Base-by-base conservation (phyloP, 176 grass and related monocot genomes). In the Puccinellia tenuiflora region DNA sequence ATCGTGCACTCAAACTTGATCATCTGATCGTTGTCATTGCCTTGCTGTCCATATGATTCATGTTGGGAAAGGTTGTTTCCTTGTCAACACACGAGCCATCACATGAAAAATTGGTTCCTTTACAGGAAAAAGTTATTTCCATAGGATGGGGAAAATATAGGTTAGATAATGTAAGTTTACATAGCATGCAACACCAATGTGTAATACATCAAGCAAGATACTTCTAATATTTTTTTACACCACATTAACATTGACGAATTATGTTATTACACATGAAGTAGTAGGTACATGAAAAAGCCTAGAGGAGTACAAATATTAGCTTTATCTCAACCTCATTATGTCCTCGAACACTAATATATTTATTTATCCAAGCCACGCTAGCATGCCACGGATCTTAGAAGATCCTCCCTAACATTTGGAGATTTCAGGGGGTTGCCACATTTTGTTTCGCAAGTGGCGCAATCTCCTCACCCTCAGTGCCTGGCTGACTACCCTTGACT, bases 391-490 rank as follows among this genome's bases (percentile, higher is more conserved):
- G 79, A 51, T 66, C 56, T 54, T 72, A 39, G 54, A 40, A 61
- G 30, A 78, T 60, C 12, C 37, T 33, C 62, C 46, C 28, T 82
- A 78, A 22, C 6, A n/a, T 77, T 37, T 66, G 22, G 15, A 24
- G 53, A 53, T 43, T 84, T 94, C 86, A 94, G 9, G 92, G 88
- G 80, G 83, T 48, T 21, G 92, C 92, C 52, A 91, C 84, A 50
- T 91, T 94, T 76, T 89, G 86, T 81, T 79, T 83, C 9, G 89
- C 89, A 56, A 89, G 89, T 45, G 92, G 92, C 4, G 84, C 86
- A 14, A 91, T 82, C 83, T 94, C 84, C 81, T 94, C 89, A 3
- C 86, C 92, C 2, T 89, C 89, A 0, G 79, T 85, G 45, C 92
- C 92, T 9, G 76, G 73, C 26, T 83, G 66, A 71, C 81, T 91